Evolutionary conservation across 169 alveolate species (phyloP).

Genomic region (Plasmodium gonderi): DNA sequence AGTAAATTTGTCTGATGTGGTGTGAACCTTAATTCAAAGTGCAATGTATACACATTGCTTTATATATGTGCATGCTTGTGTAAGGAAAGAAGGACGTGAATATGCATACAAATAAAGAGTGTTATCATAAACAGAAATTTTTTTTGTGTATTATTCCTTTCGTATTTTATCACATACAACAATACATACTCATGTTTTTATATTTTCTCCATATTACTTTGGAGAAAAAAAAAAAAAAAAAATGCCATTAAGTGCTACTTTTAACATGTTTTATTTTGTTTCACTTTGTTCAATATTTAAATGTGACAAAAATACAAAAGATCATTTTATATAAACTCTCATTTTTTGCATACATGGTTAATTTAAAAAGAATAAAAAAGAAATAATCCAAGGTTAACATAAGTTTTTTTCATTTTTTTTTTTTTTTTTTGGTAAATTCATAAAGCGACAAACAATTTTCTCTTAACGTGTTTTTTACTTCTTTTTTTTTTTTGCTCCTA

Average conservation of each 20-base stretch:
- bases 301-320: neutral
- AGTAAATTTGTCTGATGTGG: neutral
- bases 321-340: neutral
- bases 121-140: neutral
- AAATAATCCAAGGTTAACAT: neutral
- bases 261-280: slow-evolving; percentile 8
- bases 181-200: neutral
- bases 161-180: neutral
- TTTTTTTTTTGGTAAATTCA: neutral
- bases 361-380: neutral
- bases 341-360: neutral
- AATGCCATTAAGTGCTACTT: neutral
- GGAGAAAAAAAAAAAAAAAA: neutral
- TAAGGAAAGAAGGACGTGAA: too few species aligned
- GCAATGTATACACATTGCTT: neutral
- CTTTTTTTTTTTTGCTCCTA: neutral
- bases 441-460: neutral
- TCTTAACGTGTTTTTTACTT: neutral
- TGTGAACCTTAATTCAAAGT: neutral
- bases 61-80: neutral
- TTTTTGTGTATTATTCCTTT: neutral
- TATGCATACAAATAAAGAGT: neutral
- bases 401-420: neutral
- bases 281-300: slow-evolving; percentile 1
- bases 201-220: neutral